phyloP scores from a whole-genome alignment of 495 filamentous ascomycete species.

The Tuber aestivum region DNA sequence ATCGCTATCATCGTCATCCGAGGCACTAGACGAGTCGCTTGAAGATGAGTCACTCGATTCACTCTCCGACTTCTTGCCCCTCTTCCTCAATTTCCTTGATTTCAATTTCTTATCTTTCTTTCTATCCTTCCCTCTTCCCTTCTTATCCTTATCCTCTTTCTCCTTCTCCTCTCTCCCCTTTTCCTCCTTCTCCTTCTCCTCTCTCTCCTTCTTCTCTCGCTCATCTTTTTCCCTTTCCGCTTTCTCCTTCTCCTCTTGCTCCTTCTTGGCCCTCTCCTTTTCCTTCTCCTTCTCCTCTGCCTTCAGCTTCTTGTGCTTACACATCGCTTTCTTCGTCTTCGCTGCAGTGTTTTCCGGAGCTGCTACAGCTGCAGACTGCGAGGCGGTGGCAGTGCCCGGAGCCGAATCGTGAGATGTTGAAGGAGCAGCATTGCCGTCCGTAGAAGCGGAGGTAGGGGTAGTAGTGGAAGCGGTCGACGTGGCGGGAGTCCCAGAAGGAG shows the following conservation, averaged over 20 bases:
- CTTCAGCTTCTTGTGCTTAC: constrained; percentile 43
- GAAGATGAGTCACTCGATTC: constrained; percentile 24
- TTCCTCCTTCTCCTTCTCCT: constrained; percentile 42
- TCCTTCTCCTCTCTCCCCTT: constrained; percentile 45
- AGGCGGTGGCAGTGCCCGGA: background rate
- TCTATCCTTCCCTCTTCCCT: constrained; percentile 43
- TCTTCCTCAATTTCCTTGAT: constrained; percentile 41
- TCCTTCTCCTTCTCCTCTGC: constrained; percentile 46
- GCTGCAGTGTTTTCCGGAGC: constrained; percentile 10
- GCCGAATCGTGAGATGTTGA: constrained; percentile 10
- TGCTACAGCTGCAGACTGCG: constrained; percentile 2
- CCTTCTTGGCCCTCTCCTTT: constrained; percentile 44
- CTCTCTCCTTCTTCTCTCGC: constrained; percentile 40
- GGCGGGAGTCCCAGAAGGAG: constrained; percentile 14
- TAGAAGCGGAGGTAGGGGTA: constrained; percentile 13
- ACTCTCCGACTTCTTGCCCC: constrained; percentile 22
- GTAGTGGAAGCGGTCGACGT: constrained; percentile 1
- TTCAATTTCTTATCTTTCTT: constrained; percentile 42
- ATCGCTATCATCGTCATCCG: constrained; percentile 31
- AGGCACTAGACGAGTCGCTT: constrained; percentile 16
- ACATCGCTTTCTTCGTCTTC: constrained; percentile 31
- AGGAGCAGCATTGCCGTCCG: constrained; percentile 7
- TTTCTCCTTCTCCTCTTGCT: constrained; percentile 44
- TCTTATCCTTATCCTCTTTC: constrained; percentile 46
- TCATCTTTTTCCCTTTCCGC: constrained; percentile 44